Evolutionary conservation across 352 stramenopile species (phyloP).

Genomic region (Pythium volutum): DNA sequence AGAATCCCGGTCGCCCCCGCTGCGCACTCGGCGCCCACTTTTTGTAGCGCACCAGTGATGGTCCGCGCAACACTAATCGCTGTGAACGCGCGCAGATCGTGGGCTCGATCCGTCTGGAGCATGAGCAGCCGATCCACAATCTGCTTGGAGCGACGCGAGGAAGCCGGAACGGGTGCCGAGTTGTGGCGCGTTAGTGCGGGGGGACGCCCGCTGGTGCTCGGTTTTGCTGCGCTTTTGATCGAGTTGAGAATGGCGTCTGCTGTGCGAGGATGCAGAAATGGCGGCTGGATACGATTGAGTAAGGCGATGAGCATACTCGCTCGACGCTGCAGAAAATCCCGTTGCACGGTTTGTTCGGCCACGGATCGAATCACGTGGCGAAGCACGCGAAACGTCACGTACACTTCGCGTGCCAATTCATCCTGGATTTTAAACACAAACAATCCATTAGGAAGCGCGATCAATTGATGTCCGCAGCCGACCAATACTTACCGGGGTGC

Average conservation of each 20-base stretch:
- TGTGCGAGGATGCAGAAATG: slow-evolving; percentile 62
- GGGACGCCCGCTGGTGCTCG: slow-evolving; percentile 3
- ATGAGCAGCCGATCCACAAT: slow-evolving; percentile 43
- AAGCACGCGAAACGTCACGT: slow-evolving; percentile 63
- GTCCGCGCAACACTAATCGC: slow-evolving; percentile 61
- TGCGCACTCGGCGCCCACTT: slow-evolving; percentile 47
- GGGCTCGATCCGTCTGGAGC: slow-evolving; percentile 45
- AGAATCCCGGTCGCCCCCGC: slow-evolving; percentile 37
- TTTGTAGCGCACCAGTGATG: slow-evolving; percentile 59
- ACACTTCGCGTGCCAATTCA: slow-evolving; percentile 67
- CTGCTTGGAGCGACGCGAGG: slow-evolving; percentile 8
- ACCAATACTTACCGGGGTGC: slow-evolving; percentile 47
- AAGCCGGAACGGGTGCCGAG: slow-evolving; percentile 9
- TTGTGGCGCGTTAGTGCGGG: slow-evolving; percentile 8
- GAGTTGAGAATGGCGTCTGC: slow-evolving; percentile 51
- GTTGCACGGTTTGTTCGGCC: slow-evolving; percentile 42
- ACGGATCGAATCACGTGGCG: slow-evolving; percentile 57
- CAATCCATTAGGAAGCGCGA: neutral
- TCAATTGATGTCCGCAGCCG: no score
- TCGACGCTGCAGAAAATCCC: slow-evolving; percentile 47
- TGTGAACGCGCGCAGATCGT: slow-evolving; percentile 59
- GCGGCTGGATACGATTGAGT: slow-evolving; percentile 49
- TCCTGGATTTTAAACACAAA: slow-evolving; percentile 29
- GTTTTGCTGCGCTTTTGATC: slow-evolving; percentile 24
- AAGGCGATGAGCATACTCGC: slow-evolving; percentile 46